Evolutionary conservation across 2,329 filamentous ascomycete species (phyloP), one percentile per base, ranked within the genome.

Genomic region (Apiospora pterosperma): DNA sequence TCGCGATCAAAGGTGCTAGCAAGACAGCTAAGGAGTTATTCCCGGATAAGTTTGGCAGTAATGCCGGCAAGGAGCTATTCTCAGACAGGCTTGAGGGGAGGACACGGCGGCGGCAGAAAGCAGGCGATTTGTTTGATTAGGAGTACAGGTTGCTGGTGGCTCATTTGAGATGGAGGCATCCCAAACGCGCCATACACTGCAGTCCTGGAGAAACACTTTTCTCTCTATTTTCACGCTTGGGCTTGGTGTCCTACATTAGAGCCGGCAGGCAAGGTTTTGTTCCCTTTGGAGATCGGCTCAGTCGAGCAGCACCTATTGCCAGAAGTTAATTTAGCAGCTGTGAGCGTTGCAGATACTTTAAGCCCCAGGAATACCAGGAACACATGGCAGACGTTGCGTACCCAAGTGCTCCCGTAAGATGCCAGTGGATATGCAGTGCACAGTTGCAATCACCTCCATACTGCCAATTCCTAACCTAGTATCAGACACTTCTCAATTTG

Each of bases 111-210:
- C 85, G 91, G 68, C 86, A 90, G 70, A 88, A 82, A 72, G 91
- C 91, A 0, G 89, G 92, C 70, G 91, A 94, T 77, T 80, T 91
- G 68, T 94, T 93, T 74, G 82, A 84, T 67, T 93, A 76, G 84
- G 60, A 19, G 41, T 34, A 23, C 12, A 23, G 59, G 23, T 36
- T 62, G 42, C n/a, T 55, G 25, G 25, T 6, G 48, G 48, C 34
- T n/a, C 48, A 55, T 14, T 28, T 2, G 25, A 31, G 44, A 8
- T 28, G 6, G 34, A 55, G 16, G 16, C 25, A n/a, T 21, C 7
- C 34, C 5, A 19, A 19, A n/a, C 16, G 5, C 34, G 25, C 48
- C 6, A 31, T 55, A 34, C 6, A n/a, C 4, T 16, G 19, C 7
- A n/a, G 34, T 5, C 48, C 28, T 34, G 48, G 48, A 34, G 48